A percentile compares a stretch with the other conserved stretches of the same genome.
Conservation (phyloP, 371 early-diverging fungal species). For the Catenaria anguillulae region DNA sequence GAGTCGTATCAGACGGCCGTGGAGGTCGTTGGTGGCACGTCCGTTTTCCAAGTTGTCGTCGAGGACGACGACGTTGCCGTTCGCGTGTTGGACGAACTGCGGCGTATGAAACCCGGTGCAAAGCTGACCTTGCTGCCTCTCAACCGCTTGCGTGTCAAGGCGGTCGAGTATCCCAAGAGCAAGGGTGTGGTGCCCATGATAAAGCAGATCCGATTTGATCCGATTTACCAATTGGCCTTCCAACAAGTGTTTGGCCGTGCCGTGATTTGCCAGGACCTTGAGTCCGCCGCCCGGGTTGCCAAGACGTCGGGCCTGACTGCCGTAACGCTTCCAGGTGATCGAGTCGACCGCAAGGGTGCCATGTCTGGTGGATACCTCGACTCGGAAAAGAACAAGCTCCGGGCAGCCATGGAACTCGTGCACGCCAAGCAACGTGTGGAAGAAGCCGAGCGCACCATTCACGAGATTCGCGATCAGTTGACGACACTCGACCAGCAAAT, state of each 20-base stretch:
- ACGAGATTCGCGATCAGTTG: constrained; percentile 33
- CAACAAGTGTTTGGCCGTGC: constrained; percentile 83
- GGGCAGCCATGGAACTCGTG: constrained; percentile 38
- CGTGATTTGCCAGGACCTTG: constrained; percentile 73
- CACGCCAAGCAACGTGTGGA: constrained; percentile 23
- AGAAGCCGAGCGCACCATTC: constrained; percentile 29
- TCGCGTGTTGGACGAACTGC: constrained; percentile 54
- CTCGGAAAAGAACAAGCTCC: constrained; percentile 55
- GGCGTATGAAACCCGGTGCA: constrained; percentile 47
- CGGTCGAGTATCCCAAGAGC: constrained; percentile 47
- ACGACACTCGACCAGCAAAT: constrained; percentile 51
- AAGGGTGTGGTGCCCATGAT: constrained; percentile 75
- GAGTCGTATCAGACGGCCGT: constrained; percentile 67
- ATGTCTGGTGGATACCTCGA: constrained; percentile 85
- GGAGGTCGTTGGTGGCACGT: constrained; percentile 78
- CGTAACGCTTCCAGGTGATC: constrained; percentile 84
- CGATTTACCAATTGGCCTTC: constrained; percentile 49
- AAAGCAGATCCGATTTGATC: constrained; percentile 50
- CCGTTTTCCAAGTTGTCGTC: constrained; percentile 94
- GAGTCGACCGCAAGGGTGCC: constrained; percentile 84
- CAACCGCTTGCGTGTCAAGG: constrained; percentile 54
- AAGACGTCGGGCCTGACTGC: constrained; percentile 57
- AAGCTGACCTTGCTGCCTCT: constrained; percentile 96
- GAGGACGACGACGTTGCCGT: constrained; percentile 85
- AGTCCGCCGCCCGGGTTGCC: constrained; percentile 64